Evolutionary conservation across 805 yeast genomes (phyloP), one percentile per base, ranked within the genome.

Genomic region (Starmerella riodocensis): DNA sequence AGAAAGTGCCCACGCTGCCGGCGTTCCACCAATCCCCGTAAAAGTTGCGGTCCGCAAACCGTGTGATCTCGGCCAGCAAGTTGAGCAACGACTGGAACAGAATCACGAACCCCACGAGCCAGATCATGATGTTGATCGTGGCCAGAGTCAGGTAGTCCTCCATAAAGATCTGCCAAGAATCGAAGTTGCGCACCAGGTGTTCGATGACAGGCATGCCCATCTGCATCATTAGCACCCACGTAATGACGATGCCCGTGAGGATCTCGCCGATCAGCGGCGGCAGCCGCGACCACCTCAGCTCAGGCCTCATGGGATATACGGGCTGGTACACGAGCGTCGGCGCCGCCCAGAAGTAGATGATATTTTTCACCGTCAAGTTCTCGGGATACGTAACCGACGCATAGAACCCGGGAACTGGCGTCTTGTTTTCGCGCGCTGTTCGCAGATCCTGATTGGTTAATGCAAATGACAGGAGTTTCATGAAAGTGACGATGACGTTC

Each of bases 1-100:
- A 67, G 48, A 65, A 67, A 14, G 66, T 57, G 16, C 65, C 66
- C 11, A 67, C 64, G 14, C 70, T 61, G n/a, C 66, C 64, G 1
- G 69, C 61, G 41, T 67, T 67, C 72, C 72, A 67, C 72, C 71
- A 67, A 43, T 66, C 69, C 24, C 56, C 61, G 41, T 67, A 67
- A 51, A 67, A 67, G 7, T 63, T 61, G 16, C 71, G 56, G 50
- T 67, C 71, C 12, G 64, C 69, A 42, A 67, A 67, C 14, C 60
- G 48, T 29, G 66, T 58, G 21, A 66, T 35, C 46, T 67, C 72
- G 5, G 71, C 72, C 12, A 65, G 45, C 19, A 65, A 51, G 42
- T 67, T 67, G 30, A 67, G 55, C 35, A 51, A 50, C 32, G 64
- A 54, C 40, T 67, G 71, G 55, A 67, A 67, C 12, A 66, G 47